Percentiles rank a stretch among this genome's conserved stretches.
Conservation (phyloP, 1,284 basidiomycete species). For the Gomphus sp. region DNA sequence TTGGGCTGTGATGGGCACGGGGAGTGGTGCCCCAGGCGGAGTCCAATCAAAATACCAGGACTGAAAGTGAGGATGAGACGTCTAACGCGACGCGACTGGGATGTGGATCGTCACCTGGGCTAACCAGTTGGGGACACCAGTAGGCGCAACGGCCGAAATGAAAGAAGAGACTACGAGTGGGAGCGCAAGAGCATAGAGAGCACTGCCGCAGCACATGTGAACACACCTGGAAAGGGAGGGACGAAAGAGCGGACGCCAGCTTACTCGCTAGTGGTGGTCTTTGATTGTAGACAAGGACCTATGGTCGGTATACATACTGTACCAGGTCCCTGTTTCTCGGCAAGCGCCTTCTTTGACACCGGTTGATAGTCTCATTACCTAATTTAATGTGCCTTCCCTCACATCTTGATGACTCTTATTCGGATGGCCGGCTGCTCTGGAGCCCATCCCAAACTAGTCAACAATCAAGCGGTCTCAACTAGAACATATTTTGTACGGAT, state of each 20-base stretch:
- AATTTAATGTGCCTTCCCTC: background rate
- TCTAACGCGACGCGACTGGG: background rate
- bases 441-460: no score
- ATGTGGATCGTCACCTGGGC: background rate
- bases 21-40: background rate
- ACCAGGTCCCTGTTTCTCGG: background rate
- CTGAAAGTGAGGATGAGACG: background rate
- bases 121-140: background rate
- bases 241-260: background rate
- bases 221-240: background rate
- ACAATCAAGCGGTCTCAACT: background rate
- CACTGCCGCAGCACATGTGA: background rate
- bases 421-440: no score
- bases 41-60: slow-evolving; percentile 7
- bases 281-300: background rate
- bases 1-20: slow-evolving; percentile 29
- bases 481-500: background rate
- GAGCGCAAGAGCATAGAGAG: background rate
- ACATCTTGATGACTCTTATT: background rate
- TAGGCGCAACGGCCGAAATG: background rate
- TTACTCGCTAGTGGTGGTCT: background rate
- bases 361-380: background rate
- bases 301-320: background rate
- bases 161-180: background rate
- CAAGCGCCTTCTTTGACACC: no score